A percentile compares a stretch with the other conserved stretches of the same genome.
phyloP scores from a whole-genome alignment of 495 filamentous ascomycete genomes.

The Melanomma pulvis-pyrius region DNA sequence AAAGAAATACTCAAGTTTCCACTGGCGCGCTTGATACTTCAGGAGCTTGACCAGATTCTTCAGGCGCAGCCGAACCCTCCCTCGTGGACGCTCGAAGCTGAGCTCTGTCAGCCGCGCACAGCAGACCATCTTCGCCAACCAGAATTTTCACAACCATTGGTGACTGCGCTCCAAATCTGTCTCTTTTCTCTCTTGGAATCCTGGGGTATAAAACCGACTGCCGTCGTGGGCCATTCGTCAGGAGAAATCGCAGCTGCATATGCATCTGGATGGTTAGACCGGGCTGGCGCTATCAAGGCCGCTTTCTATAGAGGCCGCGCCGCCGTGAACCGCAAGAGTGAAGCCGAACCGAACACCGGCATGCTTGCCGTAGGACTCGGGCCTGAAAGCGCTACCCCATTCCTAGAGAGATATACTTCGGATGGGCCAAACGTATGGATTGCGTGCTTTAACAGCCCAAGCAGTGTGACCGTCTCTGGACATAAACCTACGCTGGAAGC shows the following conservation, averaged over 20 bases:
- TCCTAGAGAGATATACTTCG: neutral
- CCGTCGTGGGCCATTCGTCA: conserved; percentile 26
- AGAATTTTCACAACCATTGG: conserved; percentile 14
- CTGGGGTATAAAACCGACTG: conserved; percentile 8
- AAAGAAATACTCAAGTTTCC: conserved; percentile 15
- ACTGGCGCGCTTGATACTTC: neutral
- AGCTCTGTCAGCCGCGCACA: neutral
- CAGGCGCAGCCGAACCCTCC: conserved; percentile 14
- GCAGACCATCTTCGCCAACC: conserved; percentile 29
- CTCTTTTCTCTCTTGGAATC: conserved; percentile 6
- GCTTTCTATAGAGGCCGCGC: conserved; percentile 14
- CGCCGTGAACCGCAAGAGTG: too few relatives aligned
- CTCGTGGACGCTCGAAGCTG: conserved; percentile 2
- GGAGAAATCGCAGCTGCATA: conserved; percentile 31
- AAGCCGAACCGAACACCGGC: neutral
- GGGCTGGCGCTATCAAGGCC: conserved; percentile 8
- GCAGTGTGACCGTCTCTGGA: conserved; percentile 13
- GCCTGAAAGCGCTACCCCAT: neutral
- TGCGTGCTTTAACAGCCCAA: conserved; percentile 22
- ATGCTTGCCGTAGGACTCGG: conserved; percentile 22
- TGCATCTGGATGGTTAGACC: conserved; percentile 6
- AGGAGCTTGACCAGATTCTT: conserved; percentile 11
- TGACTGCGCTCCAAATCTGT: conserved; percentile 19
- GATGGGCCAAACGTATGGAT: neutral
- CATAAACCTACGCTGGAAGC: neutral